These are phyloP conservation scores for Ophiostoma piceae DNA, from an alignment of 2,329 filamentous ascomycete genomes.

Conservation along the genomic window DNA sequence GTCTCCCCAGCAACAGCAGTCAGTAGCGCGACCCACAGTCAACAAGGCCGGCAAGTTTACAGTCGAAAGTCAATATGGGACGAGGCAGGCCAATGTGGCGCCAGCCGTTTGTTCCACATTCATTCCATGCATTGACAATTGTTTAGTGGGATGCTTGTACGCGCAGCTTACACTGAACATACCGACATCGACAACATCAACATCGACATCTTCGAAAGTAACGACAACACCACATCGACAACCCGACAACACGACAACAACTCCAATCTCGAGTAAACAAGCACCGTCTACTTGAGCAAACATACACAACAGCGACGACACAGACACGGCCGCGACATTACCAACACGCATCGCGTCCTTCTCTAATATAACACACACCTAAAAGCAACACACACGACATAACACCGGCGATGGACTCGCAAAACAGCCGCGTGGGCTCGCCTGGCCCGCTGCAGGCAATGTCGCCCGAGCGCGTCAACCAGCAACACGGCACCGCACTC, in stretches of 20 bases:
- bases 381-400: not conserved
- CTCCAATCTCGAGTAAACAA: not conserved
- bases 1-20: conserved; percentile 25
- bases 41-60: conserved; percentile 22
- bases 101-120: not conserved
- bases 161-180: not conserved
- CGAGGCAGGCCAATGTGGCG: not conserved
- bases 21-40: conserved; percentile 23
- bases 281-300: not conserved
- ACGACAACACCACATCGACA: not conserved
- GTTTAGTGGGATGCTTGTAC: conserved; percentile 7
- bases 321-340: not conserved
- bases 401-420: conserved; percentile 17
- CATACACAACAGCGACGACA: conserved; percentile 1
- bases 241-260: not conserved
- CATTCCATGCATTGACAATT: conserved; percentile 3
- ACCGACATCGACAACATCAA: not conserved
- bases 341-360: not conserved
- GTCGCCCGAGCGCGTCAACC: conserved; percentile 61
- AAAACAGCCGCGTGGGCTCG: conserved; percentile 45
- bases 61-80: conserved; percentile 10
- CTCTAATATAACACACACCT: not conserved
- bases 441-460: conserved; percentile 53
- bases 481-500: conserved; percentile 33
- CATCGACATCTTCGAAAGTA: not conserved